Evolutionary conservation across 2,329 filamentous ascomycete species (phyloP).

Genomic region (Golovinomyces cichoracearum): DNA sequence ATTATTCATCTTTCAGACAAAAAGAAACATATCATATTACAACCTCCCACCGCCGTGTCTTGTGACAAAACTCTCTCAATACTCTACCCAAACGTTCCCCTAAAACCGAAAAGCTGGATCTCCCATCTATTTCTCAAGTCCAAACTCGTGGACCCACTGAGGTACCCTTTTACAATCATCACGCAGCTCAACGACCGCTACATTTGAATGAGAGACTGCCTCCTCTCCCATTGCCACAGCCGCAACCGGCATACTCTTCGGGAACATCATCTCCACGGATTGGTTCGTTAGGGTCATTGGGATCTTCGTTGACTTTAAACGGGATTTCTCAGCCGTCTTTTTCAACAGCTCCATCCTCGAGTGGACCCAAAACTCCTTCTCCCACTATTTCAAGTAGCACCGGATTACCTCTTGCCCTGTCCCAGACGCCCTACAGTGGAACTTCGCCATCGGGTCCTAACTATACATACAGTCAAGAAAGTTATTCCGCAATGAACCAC

Average conservation of each 20-base stretch:
- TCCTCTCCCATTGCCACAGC: constrained; percentile 41
- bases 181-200: constrained; percentile 35
- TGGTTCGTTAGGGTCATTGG: constrained; percentile 38
- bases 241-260: constrained; percentile 36
- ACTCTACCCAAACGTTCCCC: constrained; percentile 6
- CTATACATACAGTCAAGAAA: constrained; percentile 18
- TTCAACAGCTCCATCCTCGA: constrained; percentile 24
- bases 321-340: constrained; percentile 29
- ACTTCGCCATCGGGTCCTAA: constrained; percentile 16
- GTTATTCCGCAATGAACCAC: constrained; percentile 47
- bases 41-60: too few species aligned
- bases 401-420: constrained; percentile 19
- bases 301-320: constrained; percentile 24
- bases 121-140: constrained; percentile 63
- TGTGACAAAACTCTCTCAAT: constrained; percentile 12
- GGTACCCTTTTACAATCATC: constrained; percentile 41
- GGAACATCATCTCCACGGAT: constrained; percentile 50
- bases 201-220: constrained; percentile 51
- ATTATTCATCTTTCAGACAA: neutral
- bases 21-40: too few species aligned
- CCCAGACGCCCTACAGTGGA: constrained; percentile 14
- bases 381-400: constrained; percentile 32
- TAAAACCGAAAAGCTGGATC: constrained; percentile 75
- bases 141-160: constrained; percentile 55
- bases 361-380: constrained; percentile 54